Conservation (phyloP, 2,329 filamentous ascomycete species). For the Aureobasidium sp. region DNA sequence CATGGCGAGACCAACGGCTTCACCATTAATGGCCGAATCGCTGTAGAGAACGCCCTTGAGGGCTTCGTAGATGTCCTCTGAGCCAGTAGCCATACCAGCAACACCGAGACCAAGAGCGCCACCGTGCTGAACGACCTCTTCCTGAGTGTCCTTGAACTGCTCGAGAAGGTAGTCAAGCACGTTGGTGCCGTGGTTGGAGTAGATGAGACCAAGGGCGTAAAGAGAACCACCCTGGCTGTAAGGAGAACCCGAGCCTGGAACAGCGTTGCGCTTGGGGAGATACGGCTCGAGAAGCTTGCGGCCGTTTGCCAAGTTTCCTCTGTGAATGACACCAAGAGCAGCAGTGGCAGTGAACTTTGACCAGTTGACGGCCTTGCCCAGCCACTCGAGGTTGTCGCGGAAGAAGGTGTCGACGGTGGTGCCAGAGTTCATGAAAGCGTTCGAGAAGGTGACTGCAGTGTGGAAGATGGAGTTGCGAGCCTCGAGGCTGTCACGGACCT, state of each 20-base stretch:
- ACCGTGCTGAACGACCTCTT: constrained; percentile 95
- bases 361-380: constrained; percentile 98
- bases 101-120: constrained; percentile 92
- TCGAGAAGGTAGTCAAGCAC: constrained; percentile 71
- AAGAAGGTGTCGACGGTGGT: constrained; percentile 99
- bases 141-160: constrained; percentile 65
- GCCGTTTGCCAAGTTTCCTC: constrained; percentile 87
- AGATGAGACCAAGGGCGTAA: constrained; percentile 91
- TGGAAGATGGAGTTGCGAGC: constrained; percentile 98
- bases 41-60: constrained; percentile 82
- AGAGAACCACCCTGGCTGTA: constrained; percentile 95
- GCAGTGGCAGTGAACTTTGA: constrained; percentile 98
- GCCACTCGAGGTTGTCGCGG: constrained; percentile 93
- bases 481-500: constrained; percentile 90
- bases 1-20: constrained; percentile 93
- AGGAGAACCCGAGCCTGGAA: constrained; percentile 66
- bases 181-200: constrained; percentile 91
- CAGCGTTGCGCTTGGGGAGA: constrained; percentile 66
- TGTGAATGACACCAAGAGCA: constrained; percentile 90
- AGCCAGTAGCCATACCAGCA: constrained; percentile 93
- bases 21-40: constrained; percentile 92
- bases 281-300: constrained; percentile 92
- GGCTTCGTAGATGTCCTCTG: constrained; percentile 82
- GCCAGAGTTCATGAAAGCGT: constrained; percentile 98
- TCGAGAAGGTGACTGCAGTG: constrained; percentile 92